phyloP scores from a whole-genome alignment of 1,284 basidiomycete genomes.

The Phaffia rhodozyma region DNA sequence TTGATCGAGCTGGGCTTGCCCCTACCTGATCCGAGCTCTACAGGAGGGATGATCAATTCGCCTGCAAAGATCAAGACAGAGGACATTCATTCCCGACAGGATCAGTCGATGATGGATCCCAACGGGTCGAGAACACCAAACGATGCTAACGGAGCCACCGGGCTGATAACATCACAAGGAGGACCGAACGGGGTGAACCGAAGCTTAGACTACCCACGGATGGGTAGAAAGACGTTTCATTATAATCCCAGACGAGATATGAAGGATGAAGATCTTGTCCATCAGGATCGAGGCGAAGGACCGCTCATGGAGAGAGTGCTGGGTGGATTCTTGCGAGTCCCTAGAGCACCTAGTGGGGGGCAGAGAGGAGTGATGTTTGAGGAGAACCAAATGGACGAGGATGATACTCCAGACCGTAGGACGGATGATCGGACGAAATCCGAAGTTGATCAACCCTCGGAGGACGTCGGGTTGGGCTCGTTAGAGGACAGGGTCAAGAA shows the following conservation, averaged over 20 bases:
- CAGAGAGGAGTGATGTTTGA: slow-evolving; percentile 19
- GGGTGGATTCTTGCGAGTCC: slow-evolving; percentile 48
- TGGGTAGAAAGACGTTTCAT: slow-evolving; percentile 4
- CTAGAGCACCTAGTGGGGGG: slow-evolving; percentile 50
- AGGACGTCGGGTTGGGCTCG: slow-evolving; percentile 39
- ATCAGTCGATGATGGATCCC: not conserved
- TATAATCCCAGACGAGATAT: slow-evolving; percentile 28
- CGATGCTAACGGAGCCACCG: not conserved
- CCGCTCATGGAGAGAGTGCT: slow-evolving; percentile 43
- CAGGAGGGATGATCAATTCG: slow-evolving; percentile 20
- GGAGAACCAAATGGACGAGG: slow-evolving; percentile 45
- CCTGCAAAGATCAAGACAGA: slow-evolving; percentile 16
- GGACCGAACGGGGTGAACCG: slow-evolving; percentile 1
- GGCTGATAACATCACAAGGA: not conserved
- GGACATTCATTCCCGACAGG: slow-evolving; percentile 13
- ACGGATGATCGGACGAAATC: slow-evolving; percentile 4
- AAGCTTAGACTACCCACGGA: slow-evolving; percentile 3
- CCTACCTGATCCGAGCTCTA: slow-evolving; percentile 24
- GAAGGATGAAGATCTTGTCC: slow-evolving; percentile 29
- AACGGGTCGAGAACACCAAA: not conserved
- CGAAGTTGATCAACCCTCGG: slow-evolving; percentile 18
- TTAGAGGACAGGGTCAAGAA: slow-evolving; percentile 43
- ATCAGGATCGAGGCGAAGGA: slow-evolving; percentile 31
- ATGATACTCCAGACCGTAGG: slow-evolving; percentile 1
- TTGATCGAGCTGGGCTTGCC: slow-evolving; percentile 32